phyloP scores from a whole-genome alignment of 805 yeast species.

The Myxozyma kluyveri region DNA sequence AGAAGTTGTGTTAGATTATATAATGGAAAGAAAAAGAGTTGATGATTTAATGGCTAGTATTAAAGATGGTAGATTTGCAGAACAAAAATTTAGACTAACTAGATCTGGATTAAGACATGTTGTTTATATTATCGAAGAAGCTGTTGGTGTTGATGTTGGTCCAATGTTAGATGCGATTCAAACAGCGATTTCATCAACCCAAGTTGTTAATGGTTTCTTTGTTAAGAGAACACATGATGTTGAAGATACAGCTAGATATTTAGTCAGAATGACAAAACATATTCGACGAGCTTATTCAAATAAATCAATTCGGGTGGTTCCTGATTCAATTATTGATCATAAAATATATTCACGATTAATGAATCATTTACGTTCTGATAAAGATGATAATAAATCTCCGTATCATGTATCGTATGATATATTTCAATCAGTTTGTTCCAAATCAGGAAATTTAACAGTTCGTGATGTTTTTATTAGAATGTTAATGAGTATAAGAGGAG shows the following conservation, averaged over 20 bases:
- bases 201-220: conserved; percentile 64
- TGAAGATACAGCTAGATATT: conserved; percentile 69
- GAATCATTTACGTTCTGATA: conserved; percentile 12
- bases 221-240: conserved; percentile 65
- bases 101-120: conserved; percentile 66
- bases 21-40: conserved; percentile 85
- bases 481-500: conserved; percentile 77
- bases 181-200: conserved; percentile 70
- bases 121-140: conserved; percentile 79
- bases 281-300: conserved; percentile 44
- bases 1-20: conserved; percentile 70
- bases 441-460: conserved; percentile 66
- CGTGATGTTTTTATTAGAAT: conserved; percentile 71
- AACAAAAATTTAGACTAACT: conserved; percentile 75
- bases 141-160: conserved; percentile 44
- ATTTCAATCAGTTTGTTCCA: conserved; percentile 68
- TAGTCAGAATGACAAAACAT: conserved; percentile 49
- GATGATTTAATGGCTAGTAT: conserved; percentile 83
- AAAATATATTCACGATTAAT: conserved; percentile 15
- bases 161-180: conserved; percentile 55
- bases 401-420: conserved; percentile 48
- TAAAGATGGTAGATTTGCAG: conserved; percentile 81
- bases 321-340: conserved; percentile 37
- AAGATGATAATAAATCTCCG: conserved; percentile 26
- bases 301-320: conserved; percentile 41